These are phyloP conservation scores for Aspergillus hancockii DNA, from an alignment of 495 filamentous ascomycete species.

Conservation along the genomic window DNA sequence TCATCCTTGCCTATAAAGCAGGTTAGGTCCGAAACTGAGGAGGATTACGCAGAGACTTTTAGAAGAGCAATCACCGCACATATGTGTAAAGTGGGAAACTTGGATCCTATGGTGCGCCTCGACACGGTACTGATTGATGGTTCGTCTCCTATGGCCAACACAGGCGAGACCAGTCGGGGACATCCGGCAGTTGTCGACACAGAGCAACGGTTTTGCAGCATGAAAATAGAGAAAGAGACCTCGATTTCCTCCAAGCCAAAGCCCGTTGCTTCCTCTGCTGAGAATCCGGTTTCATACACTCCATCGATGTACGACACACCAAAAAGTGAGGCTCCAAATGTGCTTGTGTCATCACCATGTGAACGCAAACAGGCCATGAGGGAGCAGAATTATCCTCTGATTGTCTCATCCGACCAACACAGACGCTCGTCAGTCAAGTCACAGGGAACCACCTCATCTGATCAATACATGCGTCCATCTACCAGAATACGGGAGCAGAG, in stretches of 20 bases:
- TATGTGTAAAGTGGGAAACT: not conserved
- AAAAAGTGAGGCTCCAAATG: not conserved
- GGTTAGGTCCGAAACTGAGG: not conserved
- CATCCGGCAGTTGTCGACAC: conserved; percentile 16
- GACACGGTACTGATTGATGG: conserved; percentile 18
- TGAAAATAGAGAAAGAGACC: conserved; percentile 13
- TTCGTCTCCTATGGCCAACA: conserved; percentile 20
- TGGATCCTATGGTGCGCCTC: conserved; percentile 6
- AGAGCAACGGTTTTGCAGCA: conserved; percentile 11
- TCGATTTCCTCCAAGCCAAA: not conserved
- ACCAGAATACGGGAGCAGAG: not conserved
- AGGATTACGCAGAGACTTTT: not conserved
- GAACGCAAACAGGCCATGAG: conserved; percentile 5
- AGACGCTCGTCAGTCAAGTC: not conserved
- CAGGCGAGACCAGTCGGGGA: conserved; percentile 19
- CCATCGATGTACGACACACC: conserved; percentile 16
- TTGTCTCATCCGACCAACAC: conserved; percentile 17
- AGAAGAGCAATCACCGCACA: not conserved
- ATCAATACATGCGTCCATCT: not conserved
- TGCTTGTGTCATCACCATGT: not conserved
- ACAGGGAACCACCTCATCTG: conserved; percentile 17
- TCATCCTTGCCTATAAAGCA: not conserved
- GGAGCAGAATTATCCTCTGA: conserved; percentile 13
- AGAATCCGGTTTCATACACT: conserved; percentile 6
- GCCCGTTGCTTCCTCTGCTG: not conserved